phyloP scores from a whole-genome alignment of 2,329 filamentous ascomycete genomes.

The Stromatinia cepivora region DNA sequence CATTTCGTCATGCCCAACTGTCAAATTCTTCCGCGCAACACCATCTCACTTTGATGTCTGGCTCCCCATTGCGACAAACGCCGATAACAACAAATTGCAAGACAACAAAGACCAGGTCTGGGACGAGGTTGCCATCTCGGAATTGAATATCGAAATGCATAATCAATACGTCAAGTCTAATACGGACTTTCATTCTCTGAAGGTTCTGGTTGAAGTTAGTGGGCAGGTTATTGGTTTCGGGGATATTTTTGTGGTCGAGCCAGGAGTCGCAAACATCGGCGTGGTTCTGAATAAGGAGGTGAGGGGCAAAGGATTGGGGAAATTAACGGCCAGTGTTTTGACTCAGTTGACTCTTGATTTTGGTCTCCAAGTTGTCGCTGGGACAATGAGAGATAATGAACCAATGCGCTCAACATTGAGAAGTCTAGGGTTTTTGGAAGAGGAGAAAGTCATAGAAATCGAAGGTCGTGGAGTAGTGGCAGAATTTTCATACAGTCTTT shows the following conservation, averaged over 20 bases:
- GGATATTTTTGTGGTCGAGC: background rate
- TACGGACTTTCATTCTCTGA: background rate
- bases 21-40: constrained; percentile 1
- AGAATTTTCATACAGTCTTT: background rate
- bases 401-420: background rate
- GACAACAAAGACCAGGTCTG: background rate
- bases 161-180: background rate
- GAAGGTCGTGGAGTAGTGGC: background rate
- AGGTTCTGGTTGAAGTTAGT: background rate
- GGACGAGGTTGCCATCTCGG: background rate
- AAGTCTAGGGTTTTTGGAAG: background rate
- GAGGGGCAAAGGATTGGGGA: background rate
- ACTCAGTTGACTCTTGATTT: background rate
- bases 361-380: background rate
- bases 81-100: constrained; percentile 3
- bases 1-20: background rate
- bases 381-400: background rate
- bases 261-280: background rate
- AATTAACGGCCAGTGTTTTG: background rate
- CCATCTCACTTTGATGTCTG: background rate
- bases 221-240: background rate
- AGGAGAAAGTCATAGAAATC: background rate
- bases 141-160: background rate
- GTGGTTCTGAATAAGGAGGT: constrained; percentile 1
- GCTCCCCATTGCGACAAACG: background rate